Base-by-base conservation (phyloP, 1,139 yeast genomes). In the Wickerhamiella pararugosa region DNA sequence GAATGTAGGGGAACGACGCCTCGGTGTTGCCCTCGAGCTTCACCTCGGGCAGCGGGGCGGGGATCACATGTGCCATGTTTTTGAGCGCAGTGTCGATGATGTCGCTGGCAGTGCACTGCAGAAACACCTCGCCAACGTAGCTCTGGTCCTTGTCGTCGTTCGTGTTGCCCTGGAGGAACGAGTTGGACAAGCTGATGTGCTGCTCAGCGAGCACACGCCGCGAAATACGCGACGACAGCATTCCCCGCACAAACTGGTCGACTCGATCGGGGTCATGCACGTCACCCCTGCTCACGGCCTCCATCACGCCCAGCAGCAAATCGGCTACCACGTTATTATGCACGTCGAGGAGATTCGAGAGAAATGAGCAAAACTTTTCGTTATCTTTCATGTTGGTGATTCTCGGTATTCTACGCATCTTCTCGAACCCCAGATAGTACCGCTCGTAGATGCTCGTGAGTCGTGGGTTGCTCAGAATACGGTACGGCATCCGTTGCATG, bases 161-260 rank as follows among this genome's bases (percentile, higher is more conserved):
- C 41, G 47, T 54, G 9, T 48, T 39, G 35, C 57, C 58, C 21
- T 50, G 44, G 40, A 61, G 61, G 58, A 74, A 80, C 47, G 79
- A 75, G 36, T 76, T 73, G 0, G 93, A 75, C 42, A 87, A 67
- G 6, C 92, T 75, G 41, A 83, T 63, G 60, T 87, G 97, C 57
- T 87, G 94, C 60, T 87, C 94, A 33, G 84, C 86, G 50, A 87
- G 80, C 39, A 87, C 79, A 52, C 97, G 67, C 60, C 98, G 68
- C 53, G 94, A 80, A 38, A 87, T 82, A 54, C 98, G 71, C 5
- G 93, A 82, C 45, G 95, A 67, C 37, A 87, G 63, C 69, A 84
- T 71, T 2, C 79, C 71, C 15, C 86, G 75, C 71, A 86, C 75
- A 53, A 86, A 74, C 27, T 63, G 64, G 56, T 87, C 95, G 50